Evolutionary conservation across 257 asterid species (phyloP), one percentile per base, ranked within the genome.

Genomic region (Nicotiana undulata): DNA sequence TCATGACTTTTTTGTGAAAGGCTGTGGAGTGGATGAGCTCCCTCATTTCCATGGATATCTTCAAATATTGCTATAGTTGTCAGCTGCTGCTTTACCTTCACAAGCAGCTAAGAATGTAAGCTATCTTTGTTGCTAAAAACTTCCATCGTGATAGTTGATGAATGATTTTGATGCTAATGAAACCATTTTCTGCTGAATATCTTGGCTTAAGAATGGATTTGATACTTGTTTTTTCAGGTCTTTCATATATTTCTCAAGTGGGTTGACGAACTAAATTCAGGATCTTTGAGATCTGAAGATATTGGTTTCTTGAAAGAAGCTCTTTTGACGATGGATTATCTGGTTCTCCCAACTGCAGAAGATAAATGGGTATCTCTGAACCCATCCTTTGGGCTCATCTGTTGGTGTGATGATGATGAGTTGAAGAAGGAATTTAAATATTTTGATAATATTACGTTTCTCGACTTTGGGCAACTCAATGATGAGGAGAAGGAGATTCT

Each of bases 351-450:
- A 75, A 92, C 98, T 53, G 91, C 82, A 85, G 94, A 80, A 81
- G 99, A 96, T 92, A 90, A 88, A 86, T 96, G 99, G 99, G 99
- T 90, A 85, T 96, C 99, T 74, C 81, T 96, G 75, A 87, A 94
- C 81, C 82, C 95, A 20, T 92, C 93, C 10, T 94, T 86, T 90
- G 98, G 99, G 79, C 83, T 90, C 8, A 64, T 92, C 81, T 96
- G 98, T 84, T 95, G 98, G 98, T 91, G 90, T 44, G 97, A 94
- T 89, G 94, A 94, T 85, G 91, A 90, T 34, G 80, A 75, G 58
- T 85, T 96, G 79, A 85, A 88, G 67, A 87, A 70, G 83, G 97
- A 94, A 80, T 94, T 96, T 82, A 90, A 84, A 85, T 83, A 94
- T 86, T 86, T 85, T 65, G 84, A 87, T 4, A 90, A 92, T 83